phyloP scores from a whole-genome alignment of 1,139 yeast genomes.

The Diutina sp. region DNA sequence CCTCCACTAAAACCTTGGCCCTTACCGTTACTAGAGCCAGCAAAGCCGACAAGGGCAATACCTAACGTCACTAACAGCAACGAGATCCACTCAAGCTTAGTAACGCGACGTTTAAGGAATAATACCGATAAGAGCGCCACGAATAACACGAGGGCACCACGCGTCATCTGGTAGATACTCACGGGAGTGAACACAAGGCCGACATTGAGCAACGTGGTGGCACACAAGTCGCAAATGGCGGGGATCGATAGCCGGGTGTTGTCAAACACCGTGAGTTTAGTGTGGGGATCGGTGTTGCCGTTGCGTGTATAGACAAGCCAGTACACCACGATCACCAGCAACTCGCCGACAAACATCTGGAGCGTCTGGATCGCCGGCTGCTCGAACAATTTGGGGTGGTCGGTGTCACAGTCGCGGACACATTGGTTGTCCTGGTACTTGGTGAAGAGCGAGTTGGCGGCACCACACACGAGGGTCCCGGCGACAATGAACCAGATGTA shows the following conservation, averaged over 20 bases:
- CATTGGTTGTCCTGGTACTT: conserved; percentile 73
- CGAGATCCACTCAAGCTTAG: conserved; percentile 58
- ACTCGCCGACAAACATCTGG: conserved; percentile 75
- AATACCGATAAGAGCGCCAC: conserved; percentile 63
- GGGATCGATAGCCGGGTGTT: conserved; percentile 38
- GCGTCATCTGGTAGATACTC: conserved; percentile 75
- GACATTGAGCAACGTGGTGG: conserved; percentile 66
- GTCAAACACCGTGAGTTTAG: conserved; percentile 6
- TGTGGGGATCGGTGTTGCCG: conserved; percentile 3
- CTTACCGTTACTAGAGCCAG: conserved; percentile 31
- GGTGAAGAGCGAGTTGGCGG: conserved; percentile 61
- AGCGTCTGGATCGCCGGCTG: conserved; percentile 74
- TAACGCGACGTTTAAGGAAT: conserved; percentile 43
- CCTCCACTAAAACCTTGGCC: conserved; percentile 9
- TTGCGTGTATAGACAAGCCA: conserved; percentile 14
- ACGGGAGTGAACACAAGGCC: conserved; percentile 70
- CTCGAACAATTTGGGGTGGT: conserved; percentile 37
- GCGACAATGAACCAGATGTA: conserved; percentile 16
- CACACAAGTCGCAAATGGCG: conserved; percentile 57
- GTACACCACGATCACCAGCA: conserved; percentile 37
- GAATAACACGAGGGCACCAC: conserved; percentile 68
- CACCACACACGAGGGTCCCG: conserved; percentile 56
- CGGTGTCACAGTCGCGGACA: conserved; percentile 39
- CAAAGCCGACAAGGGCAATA: conserved; percentile 59
- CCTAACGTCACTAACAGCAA: conserved; percentile 51